Evolutionary conservation across 495 filamentous ascomycete species (phyloP), one percentile per base, ranked within the genome.

Genomic region (Aeminium ludgeri): DNA sequence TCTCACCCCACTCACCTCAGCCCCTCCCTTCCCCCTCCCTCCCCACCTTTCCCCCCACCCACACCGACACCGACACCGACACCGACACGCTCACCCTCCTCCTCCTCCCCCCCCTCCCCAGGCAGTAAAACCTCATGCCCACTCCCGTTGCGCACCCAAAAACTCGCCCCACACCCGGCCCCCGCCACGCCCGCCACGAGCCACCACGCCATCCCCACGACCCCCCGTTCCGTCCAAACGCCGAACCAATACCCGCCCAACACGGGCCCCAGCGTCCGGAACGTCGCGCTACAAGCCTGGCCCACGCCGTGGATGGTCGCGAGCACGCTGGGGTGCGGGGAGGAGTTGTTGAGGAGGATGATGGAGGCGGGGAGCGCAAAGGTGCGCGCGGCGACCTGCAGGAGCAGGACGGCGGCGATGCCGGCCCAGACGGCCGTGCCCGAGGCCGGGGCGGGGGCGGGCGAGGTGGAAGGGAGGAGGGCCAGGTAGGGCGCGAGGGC

Each of bases 81-180:
- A n/a, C n/a, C n/a, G n/a, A n/a, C n/a, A n/a, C n/a, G n/a, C 28
- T 38, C 45, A 6, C 32, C 40, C 19, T 48, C 45, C 19, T 48
- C 43, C 39, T 31, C 27, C 34, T 46, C 38, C 31, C 31, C 39
- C 37, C 50, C 50, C 20, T 58, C 53, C 11, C 55, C 53, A 3
- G 50, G 43, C 38, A 58, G 30, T 13, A 54, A 44, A 32, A 56
- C 52, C 47, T 58, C 55, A 49, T 56, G 55, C 18, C 55, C 55
- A 23, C 23, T 44, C 16, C 55, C 55, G 31, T 58, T 53, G 18
- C 48, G 7, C 16, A 58, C 51, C 53, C 50, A 52, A 33, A 53
- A 58, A 38, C 43, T 48, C 30, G 51, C 46, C 39, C 50, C 51
- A 40, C 51, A 55, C 1, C 53, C 55, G 10, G 51, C 15, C 19